Evolutionary conservation across 1,139 yeast genomes (phyloP).

Genomic region (Saccharomyces pastorianus): DNA sequence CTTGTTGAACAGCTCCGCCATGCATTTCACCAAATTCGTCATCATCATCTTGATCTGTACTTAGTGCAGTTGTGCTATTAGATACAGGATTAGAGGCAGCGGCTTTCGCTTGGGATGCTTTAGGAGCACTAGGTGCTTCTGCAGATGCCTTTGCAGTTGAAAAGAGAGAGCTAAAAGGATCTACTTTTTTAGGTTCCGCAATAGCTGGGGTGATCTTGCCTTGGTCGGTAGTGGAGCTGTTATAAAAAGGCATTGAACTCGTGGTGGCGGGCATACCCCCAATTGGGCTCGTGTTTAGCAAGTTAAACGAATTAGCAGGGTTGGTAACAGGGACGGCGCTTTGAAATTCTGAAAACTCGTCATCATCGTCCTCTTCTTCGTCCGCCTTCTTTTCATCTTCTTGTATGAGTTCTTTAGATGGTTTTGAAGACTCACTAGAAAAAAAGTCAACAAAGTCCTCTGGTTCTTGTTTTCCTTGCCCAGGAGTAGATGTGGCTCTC

Average conservation of each 20-base stretch:
- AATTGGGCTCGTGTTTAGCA: background rate
- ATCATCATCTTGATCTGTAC: conserved; percentile 16
- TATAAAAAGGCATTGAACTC: conserved; percentile 2
- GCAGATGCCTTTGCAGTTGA: conserved; percentile 50
- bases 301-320: conserved; percentile 15
- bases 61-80: conserved; percentile 7
- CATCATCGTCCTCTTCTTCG: conserved; percentile 56
- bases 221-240: conserved; percentile 9
- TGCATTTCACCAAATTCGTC: conserved; percentile 29
- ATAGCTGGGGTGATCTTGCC: conserved; percentile 31
- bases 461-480: background rate
- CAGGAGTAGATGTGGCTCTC: background rate
- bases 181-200: conserved; percentile 38
- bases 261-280: conserved; percentile 11
- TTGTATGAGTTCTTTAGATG: background rate
- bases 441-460: conserved; percentile 31
- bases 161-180: conserved; percentile 80
- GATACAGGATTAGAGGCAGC: conserved; percentile 7
- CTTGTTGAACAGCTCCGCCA: background rate
- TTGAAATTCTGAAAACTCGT: conserved; percentile 92
- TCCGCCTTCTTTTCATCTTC: conserved; percentile 13
- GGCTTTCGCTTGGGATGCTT: background rate
- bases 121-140: conserved; percentile 3
- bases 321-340: conserved; percentile 47
- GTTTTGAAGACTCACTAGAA: background rate